Conservation (phyloP, 208 protist species). For the Angomonas ambiguus region DNA sequence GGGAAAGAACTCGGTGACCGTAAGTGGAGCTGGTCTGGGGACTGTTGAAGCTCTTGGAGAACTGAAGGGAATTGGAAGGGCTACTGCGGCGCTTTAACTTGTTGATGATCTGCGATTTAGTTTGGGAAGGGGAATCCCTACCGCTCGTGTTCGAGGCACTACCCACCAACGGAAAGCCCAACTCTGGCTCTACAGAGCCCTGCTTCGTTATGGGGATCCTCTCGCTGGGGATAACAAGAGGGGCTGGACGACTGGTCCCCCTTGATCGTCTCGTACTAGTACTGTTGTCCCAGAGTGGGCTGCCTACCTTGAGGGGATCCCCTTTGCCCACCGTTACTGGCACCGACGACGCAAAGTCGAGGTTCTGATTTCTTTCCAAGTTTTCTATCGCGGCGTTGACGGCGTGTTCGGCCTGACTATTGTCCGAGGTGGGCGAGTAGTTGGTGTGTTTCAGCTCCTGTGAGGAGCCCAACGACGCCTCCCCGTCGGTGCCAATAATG, state of each 20-base stretch:
- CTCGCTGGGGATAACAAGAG: background rate
- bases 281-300: background rate
- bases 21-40: conserved; percentile 13
- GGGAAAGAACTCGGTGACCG: conserved; percentile 48
- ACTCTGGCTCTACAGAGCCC: background rate
- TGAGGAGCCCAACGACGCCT: background rate
- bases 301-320: background rate
- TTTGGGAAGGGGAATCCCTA: conserved; percentile 5
- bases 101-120: background rate
- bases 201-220: conserved; percentile 2
- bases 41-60: background rate
- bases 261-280: background rate
- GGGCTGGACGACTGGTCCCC: background rate
- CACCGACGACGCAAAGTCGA: background rate
- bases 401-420: background rate
- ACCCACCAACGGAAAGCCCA: background rate
- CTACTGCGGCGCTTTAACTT: background rate
- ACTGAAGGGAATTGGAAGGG: background rate
- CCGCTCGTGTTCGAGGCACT: background rate
- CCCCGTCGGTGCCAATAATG: conserved; percentile 13
- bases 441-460: background rate
- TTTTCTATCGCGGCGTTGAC: background rate
- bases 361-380: background rate
- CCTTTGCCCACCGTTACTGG: background rate
- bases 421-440: background rate